Base-by-base conservation (phyloP, 495 filamentous ascomycete species). In the Mytilinidion resinicola region DNA sequence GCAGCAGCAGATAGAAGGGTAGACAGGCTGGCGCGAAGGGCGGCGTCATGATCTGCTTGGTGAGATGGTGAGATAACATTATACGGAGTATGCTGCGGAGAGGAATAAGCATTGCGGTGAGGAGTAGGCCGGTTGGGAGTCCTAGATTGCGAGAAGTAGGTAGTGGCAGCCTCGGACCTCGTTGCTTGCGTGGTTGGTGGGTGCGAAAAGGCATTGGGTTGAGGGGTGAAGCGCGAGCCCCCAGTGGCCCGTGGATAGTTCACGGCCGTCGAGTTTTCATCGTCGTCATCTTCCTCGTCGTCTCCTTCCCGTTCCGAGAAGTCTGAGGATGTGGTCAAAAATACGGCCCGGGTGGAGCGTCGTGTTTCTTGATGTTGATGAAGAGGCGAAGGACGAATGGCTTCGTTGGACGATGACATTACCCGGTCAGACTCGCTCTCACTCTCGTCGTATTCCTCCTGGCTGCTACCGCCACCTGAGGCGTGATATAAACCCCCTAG, bases 1-100 rank as follows among this genome's bases (percentile, higher is more conserved):
- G 92, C 91, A 0, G 89, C 93, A 68, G 88, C 91, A 42, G 90
- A 95, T 4, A 98, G 82, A n/a, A 98, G 81, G 3, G 93, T 98
- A 7, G 91, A 95, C 4, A 98, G 78, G 55, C 89, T 95, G 7
- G 93, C 90, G 38, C 93, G 85, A 1, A 98, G 82, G 0, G 91
- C 93, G 21, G 90, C 92, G 69, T 98, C 93, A 63, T 96, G 90
- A 55, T 96, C 91, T 21, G 88, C 83, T 60, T 87, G 85, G 66
- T 89, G 82, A 3, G 85, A 83, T 1, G 91, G 87, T 1, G 88
- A 86, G 59, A 90, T 82, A 66, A 86, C 79, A 66, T 80, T 79
- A 56, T 76, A 80, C 0, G 76, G 66, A 35, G 67, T 67, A 44
- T 84, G 83, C 53, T 77, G 77, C 12, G 70, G 70, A 30, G 67